Evolutionary conservation across 2,329 filamentous ascomycete species (phyloP), one percentile per base, ranked within the genome.

Genomic region (Ambrosiella cleistominuta): DNA sequence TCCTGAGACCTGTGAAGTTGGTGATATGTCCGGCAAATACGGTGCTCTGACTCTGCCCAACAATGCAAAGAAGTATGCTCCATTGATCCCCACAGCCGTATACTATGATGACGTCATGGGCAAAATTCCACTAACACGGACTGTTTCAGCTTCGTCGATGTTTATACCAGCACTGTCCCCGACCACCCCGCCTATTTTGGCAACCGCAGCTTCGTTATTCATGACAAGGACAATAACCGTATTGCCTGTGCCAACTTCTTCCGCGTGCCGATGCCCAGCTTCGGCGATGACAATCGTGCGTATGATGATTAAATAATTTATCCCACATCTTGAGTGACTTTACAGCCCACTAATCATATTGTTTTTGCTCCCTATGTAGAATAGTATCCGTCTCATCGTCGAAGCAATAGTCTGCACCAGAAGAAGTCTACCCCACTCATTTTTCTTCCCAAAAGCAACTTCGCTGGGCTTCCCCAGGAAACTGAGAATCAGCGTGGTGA

Each of bases 1-100:
- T 35, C 79, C 78, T 1, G 65, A 74, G 61, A 77, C 73, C 15
- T 83, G 80, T 66, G 74, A 83, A 66, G 73, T 79, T 4, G 80
- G 80, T 54, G 80, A 83, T 65, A 68, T 82, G 36, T 71, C 74
- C 38, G 80, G 80, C 58, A 83, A 83, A 66, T 72, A 80, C 61
- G 77, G 77, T 36, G 69, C 71, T 47, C 71, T 78, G 19, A 56
- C 57, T 62, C 65, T 64, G 42, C 13, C 52, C 38, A 54, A 42
- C 38, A 54, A 54, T 42, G 39, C 40, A 12, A 54, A 54, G 19
- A 42, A 54, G 52, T 54, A 54, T 15, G 52, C 27, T 19, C 27
- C 27, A 27, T 5, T 27, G 27, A 27, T 27, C 27, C 27, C 27
- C 3, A 27, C 27, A 27, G 3, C 27, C 27, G 27, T 27, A 3